A percentile compares a stretch with the other conserved stretches of the same genome.
Conservation (phyloP, 176 grass and related monocot genomes). For the Musa acuminata region DNA sequence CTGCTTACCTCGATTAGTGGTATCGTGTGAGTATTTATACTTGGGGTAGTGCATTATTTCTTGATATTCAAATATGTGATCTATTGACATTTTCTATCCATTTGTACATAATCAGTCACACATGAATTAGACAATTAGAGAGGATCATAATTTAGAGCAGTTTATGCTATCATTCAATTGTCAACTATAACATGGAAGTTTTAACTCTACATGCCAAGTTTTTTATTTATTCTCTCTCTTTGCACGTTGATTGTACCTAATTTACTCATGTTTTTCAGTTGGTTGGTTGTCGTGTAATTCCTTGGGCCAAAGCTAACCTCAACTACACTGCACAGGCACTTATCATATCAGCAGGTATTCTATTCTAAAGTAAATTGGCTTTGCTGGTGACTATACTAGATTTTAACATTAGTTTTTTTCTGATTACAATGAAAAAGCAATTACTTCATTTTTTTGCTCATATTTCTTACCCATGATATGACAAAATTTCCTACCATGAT, state of each 20-base stretch:
- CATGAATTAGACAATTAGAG: too few species aligned
- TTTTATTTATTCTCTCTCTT: background rate
- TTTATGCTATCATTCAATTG: too few species aligned
- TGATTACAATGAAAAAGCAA: too few species aligned
- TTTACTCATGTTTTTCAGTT: conserved; percentile 37
- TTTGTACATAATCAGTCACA: too few species aligned
- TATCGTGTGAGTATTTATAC: background rate
- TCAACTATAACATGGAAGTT: background rate
- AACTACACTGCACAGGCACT: conserved; percentile 92
- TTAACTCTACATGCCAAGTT: background rate
- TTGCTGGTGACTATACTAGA: background rate
- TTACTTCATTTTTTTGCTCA: too few species aligned
- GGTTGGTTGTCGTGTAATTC: conserved; percentile 78
- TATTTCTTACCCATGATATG: too few species aligned
- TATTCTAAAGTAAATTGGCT: conserved; percentile 3
- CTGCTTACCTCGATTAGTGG: background rate
- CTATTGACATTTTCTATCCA: too few species aligned
- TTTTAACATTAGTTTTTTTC: background rate
- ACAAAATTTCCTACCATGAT: too few species aligned
- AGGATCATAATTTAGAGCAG: too few species aligned
- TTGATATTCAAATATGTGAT: too few species aligned
- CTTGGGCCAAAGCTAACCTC: conserved; percentile 94
- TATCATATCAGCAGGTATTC: conserved; percentile 88
- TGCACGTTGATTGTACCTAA: conserved; percentile 25
- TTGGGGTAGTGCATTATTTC: too few species aligned